Evolutionary conservation across 371 early-diverging fungal species (phyloP).

Genomic region (Saksenaea vasiformis): DNA sequence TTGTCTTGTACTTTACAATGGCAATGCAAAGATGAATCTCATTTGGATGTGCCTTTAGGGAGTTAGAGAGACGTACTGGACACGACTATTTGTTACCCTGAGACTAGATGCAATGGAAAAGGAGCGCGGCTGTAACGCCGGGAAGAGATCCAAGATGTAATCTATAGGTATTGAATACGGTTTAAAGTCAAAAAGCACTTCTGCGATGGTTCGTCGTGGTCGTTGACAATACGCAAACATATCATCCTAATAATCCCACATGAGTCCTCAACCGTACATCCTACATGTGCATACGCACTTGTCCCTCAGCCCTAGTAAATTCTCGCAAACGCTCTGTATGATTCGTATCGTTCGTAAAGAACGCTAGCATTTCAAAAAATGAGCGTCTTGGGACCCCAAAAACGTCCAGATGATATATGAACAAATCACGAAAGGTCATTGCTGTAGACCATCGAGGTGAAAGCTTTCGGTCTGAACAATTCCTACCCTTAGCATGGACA

Average conservation of each 20-base stretch:
- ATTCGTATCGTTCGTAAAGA: slow-evolving; percentile 72
- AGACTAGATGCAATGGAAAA: slow-evolving; percentile 80
- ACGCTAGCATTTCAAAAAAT: slow-evolving; percentile 85
- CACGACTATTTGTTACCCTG: slow-evolving; percentile 15
- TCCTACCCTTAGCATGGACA: background rate
- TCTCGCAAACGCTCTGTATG: slow-evolving; percentile 82
- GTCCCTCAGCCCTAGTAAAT: slow-evolving; percentile 79
- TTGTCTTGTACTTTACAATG: slow-evolving; percentile 84
- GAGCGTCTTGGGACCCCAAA: slow-evolving; percentile 84
- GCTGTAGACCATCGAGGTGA: slow-evolving; percentile 46
- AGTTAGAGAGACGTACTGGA: background rate
- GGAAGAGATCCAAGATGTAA: slow-evolving; percentile 85
- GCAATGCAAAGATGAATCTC: slow-evolving; percentile 79
- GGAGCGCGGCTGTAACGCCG: slow-evolving; percentile 72
- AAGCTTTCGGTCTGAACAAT: slow-evolving; percentile 35
- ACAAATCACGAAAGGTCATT: slow-evolving; percentile 72
- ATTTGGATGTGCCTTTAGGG: slow-evolving; percentile 39
- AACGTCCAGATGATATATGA: slow-evolving; percentile 77
- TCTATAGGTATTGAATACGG: slow-evolving; percentile 72
- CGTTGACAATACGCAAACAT: slow-evolving; percentile 82
- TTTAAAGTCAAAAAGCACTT: slow-evolving; percentile 83
- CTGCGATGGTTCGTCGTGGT: slow-evolving; percentile 77
- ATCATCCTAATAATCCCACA: slow-evolving; percentile 62
- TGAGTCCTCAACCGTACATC: background rate
- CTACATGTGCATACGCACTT: slow-evolving; percentile 38